Evolutionary conservation across 2,329 filamentous ascomycete genomes (phyloP).

Genomic region (Stemphylium lycopersici): DNA sequence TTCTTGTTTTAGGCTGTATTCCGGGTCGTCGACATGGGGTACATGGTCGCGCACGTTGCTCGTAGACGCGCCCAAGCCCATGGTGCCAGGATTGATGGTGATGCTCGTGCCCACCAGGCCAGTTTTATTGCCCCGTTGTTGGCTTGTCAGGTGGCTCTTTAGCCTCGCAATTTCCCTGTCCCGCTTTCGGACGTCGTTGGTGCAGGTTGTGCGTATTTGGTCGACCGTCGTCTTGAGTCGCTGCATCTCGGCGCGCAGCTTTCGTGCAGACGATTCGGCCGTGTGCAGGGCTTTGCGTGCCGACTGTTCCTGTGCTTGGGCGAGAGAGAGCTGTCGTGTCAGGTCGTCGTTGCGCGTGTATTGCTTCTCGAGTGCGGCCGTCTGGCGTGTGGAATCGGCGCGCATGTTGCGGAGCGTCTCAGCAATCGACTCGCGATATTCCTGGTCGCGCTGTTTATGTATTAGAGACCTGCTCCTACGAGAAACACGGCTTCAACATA

Average conservation of each 20-base stretch:
- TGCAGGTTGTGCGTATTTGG: conserved; percentile 84
- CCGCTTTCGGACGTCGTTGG: conserved; percentile 87
- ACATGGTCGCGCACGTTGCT: conserved; percentile 60
- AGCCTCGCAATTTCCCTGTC: conserved; percentile 87
- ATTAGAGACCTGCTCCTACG: conserved; percentile 7
- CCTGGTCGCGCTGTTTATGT: conserved; percentile 76
- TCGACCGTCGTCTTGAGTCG: conserved; percentile 79
- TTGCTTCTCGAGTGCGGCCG: conserved; percentile 67
- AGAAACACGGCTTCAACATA: conserved; percentile 52
- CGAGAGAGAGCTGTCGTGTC: conserved; percentile 61
- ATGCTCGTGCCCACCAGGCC: conserved; percentile 57
- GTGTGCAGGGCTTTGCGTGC: conserved; percentile 72
- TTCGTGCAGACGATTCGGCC: conserved; percentile 74
- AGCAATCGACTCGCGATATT: conserved; percentile 83
- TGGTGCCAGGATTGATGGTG: conserved; percentile 50
- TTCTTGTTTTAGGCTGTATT: conserved; percentile 78
- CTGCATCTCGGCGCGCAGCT: conserved; percentile 82
- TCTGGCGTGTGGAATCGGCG: conserved; percentile 75
- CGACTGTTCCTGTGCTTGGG: conserved; percentile 73
- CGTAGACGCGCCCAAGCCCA: conserved; percentile 32
- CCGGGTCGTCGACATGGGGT: conserved; percentile 59
- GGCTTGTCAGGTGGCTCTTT: conserved; percentile 82
- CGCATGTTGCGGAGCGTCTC: conserved; percentile 77
- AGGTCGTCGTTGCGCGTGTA: conserved; percentile 63
- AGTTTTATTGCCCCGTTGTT: conserved; percentile 57